Percentiles rank a stretch among this genome's conserved stretches.
These are phyloP conservation scores for Tylopilus vinaceipallidus DNA, from an alignment of 768 basidiomycete genomes.

Conservation along the genomic window DNA sequence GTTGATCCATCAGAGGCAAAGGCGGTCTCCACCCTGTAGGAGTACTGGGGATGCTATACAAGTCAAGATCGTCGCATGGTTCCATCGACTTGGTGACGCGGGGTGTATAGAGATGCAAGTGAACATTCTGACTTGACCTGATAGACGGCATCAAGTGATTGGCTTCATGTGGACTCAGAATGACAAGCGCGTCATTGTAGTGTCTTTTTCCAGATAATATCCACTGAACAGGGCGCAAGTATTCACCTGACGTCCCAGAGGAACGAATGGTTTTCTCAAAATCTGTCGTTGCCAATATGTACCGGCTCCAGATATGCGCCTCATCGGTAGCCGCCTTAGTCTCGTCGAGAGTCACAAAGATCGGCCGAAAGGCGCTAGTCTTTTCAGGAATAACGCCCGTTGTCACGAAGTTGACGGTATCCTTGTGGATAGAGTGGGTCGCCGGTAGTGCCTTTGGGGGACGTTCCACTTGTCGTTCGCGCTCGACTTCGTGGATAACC, in stretches of 20 bases:
- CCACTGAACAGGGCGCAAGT: constrained; percentile 32
- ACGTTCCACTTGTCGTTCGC: constrained; percentile 39
- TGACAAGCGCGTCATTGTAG: constrained; percentile 24
- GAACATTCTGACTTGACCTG: constrained; percentile 31
- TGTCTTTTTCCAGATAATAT: constrained; percentile 15
- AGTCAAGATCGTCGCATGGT: constrained; percentile 20
- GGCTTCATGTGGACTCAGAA: constrained; percentile 43
- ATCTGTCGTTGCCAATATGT: constrained; percentile 15
- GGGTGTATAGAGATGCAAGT: constrained; percentile 44
- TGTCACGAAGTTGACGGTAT: constrained; percentile 26
- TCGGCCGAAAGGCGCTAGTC: constrained; percentile 23
- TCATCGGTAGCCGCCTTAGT: constrained; percentile 17
- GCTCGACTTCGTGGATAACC: constrained; percentile 43
- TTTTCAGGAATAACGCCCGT: constrained; percentile 25
- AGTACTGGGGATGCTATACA: background rate
- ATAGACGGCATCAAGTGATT: constrained; percentile 38
- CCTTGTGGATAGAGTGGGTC: constrained; percentile 20
- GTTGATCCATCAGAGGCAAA: background rate
- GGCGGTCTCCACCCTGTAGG: background rate
- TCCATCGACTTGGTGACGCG: constrained; percentile 34
- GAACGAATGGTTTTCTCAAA: constrained; percentile 14
- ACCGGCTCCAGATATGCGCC: constrained; percentile 17
- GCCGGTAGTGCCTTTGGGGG: constrained; percentile 28
- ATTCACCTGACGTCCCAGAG: constrained; percentile 6
- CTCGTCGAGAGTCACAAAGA: constrained; percentile 5